Evolutionary conservation across 768 basidiomycete species (phyloP).

Genomic region (Boletus coccyginus): DNA sequence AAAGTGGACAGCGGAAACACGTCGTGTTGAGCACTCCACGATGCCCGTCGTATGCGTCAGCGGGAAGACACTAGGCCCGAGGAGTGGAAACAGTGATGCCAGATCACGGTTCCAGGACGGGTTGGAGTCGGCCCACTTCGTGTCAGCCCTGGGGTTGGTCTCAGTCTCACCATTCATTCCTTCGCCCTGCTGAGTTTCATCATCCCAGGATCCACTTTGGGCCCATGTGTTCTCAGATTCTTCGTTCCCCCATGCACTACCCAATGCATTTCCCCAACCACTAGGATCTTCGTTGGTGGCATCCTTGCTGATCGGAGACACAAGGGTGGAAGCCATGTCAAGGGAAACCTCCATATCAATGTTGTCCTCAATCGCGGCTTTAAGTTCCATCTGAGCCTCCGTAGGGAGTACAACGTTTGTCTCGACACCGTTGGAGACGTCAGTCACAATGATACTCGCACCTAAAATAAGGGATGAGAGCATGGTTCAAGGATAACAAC

Average conservation of each 20-base stretch:
- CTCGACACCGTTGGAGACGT: constrained; percentile 12
- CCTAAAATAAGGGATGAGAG: constrained; percentile 13
- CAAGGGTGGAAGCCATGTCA: background rate
- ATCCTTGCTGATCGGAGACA: background rate
- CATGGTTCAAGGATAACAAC: background rate
- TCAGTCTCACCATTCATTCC: background rate
- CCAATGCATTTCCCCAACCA: constrained; percentile 8
- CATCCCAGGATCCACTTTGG: constrained; percentile 2
- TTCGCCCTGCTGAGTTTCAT: constrained; percentile 7
- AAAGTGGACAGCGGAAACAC: constrained; percentile 45
- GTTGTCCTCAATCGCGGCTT: constrained; percentile 30
- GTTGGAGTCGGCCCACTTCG: constrained; percentile 14
- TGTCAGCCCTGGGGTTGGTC: background rate
- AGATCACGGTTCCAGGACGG: constrained; percentile 26
- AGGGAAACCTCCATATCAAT: constrained; percentile 19
- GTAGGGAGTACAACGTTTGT: constrained; percentile 22
- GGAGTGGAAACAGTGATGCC: constrained; percentile 35
- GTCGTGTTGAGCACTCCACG: constrained; percentile 63
- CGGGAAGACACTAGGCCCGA: constrained; percentile 58
- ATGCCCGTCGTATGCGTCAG: constrained; percentile 62
- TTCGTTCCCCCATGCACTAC: constrained; percentile 12
- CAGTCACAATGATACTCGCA: constrained; percentile 14
- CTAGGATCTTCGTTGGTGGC: background rate
- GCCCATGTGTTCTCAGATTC: constrained; percentile 11
- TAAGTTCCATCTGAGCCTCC: constrained; percentile 21